Base-by-base conservation (phyloP, 1,284 basidiomycete species). In the Exobasidium cylindrosporum region DNA sequence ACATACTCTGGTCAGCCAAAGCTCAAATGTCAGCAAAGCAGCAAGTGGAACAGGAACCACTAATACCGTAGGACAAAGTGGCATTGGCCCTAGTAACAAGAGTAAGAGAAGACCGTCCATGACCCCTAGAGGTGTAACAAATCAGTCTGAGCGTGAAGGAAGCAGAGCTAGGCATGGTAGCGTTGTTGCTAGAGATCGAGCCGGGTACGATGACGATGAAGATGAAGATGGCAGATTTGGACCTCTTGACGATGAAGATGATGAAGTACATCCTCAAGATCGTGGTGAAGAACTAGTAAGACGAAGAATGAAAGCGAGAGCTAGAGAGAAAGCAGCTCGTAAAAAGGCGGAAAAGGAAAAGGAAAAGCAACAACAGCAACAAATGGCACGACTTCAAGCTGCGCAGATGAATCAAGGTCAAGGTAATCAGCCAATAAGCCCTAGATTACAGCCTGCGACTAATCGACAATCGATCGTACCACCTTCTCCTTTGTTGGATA, bases 281-380 rank as follows among this genome's bases (percentile, higher is more conserved):
- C 78, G 84, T 28, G 85, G 85, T 6, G 84, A 84, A 62, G 83
- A 83, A 67, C 82, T 86, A 7, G 83, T 86, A 60, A 77, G 83
- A 40, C 78, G 82, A 45, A 73, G 85, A 29, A 83, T 83, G 78
- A 82, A 81, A 64, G 84, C 84, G 58, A 73, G 84, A 14, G 74
- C 78, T 58, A 63, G 72, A 30, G 76, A 81, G 49, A 79, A 79
- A 63, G 74, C 68, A 6, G 24, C 62, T 50, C 65, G 67, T 28
- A 77, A 72, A 59, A 74, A 76, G 58, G 81, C 80, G 62, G 77
- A 81, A 57, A 78, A 79, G 45, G 74, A 81, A 58, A 73, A 69
- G 54, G 67, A 70, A 73, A 72, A 28, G 21, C 24, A 50, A 31
- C 24, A 47, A 74, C 43, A 31, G 26, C 52, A 72, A 61, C 59